phyloP scores from a whole-genome alignment of 2,329 filamentous ascomycete species.

The Ceratocystis papillata region DNA sequence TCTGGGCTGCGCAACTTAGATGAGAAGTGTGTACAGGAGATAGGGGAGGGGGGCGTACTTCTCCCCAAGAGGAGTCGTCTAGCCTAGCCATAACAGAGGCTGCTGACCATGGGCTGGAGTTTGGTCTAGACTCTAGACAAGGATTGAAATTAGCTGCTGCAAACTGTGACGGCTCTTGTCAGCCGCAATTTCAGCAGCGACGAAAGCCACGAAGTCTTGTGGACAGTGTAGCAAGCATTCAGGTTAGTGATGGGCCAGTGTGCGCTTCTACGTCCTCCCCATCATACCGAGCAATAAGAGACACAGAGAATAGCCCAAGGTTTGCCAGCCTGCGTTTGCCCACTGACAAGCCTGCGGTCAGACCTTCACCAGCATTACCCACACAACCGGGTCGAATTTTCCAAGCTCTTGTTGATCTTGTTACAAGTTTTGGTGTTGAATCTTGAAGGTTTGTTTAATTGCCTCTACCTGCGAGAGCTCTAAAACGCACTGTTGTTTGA shows the following conservation, averaged over 20 bases:
- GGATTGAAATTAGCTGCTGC: conserved; percentile 2
- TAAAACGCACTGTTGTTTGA: not conserved
- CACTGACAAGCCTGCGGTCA: not conserved
- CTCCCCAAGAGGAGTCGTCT: too few species aligned
- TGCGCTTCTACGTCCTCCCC: too few species aligned
- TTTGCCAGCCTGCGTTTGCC: too few species aligned
- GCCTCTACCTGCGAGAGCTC: not conserved
- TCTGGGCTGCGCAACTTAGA: too few species aligned
- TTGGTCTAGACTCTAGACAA: conserved; percentile 5
- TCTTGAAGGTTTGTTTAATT: not conserved
- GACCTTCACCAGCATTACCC: not conserved
- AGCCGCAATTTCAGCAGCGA: conserved; percentile 5
- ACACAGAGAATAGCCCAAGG: too few species aligned
- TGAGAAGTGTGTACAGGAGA: too few species aligned
- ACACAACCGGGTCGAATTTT: not conserved
- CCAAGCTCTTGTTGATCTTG: not conserved
- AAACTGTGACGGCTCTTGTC: not conserved
- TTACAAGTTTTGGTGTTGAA: not conserved
- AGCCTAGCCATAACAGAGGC: not conserved
- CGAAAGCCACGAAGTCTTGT: not conserved
- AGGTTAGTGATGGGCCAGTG: too few species aligned
- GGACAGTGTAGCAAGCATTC: too few species aligned
- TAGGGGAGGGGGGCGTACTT: too few species aligned
- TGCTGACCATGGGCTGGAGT: not conserved
- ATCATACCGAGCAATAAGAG: too few species aligned